These are phyloP conservation scores for Metschnikowia corniflorae DNA, from an alignment of 805 yeast genomes.

Conservation along the genomic window DNA sequence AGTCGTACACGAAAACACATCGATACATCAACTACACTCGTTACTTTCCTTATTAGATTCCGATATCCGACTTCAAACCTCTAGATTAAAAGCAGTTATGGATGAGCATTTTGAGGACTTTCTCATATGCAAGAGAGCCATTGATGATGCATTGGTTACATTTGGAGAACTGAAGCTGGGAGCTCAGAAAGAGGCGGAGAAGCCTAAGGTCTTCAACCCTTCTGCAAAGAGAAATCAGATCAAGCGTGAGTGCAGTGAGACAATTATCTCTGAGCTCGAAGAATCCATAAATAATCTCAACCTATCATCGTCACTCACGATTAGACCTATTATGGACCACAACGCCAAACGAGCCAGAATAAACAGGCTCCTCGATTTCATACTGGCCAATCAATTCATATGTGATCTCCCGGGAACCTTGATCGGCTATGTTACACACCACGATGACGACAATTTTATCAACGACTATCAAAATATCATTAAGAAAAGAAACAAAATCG, in stretches of 20 bases:
- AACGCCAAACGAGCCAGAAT: constrained; percentile 34
- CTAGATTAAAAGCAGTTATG: constrained; percentile 34
- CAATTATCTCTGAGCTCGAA: constrained; percentile 35
- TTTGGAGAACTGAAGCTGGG: constrained; percentile 34
- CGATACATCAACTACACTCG: constrained; percentile 31
- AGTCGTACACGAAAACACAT: constrained; percentile 34
- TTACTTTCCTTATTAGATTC: constrained; percentile 31
- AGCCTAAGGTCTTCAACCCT: constrained; percentile 37
- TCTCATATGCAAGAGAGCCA: constrained; percentile 34
- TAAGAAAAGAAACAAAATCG: constrained; percentile 23
- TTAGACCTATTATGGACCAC: constrained; percentile 40
- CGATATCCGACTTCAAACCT: constrained; percentile 33
- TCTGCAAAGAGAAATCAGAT: constrained; percentile 17
- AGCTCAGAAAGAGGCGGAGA: constrained; percentile 34
- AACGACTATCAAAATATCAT: constrained; percentile 32
- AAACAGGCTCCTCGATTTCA: constrained; percentile 32
- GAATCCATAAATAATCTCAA: constrained; percentile 38
- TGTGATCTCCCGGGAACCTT: constrained; percentile 37
- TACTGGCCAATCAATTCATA: constrained; percentile 28
- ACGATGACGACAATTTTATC: constrained; percentile 35
- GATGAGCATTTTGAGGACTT: constrained; percentile 36
- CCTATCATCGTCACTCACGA: constrained; percentile 34
- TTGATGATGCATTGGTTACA: constrained; percentile 35
- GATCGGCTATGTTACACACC: constrained; percentile 24
- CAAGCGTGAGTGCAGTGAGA: constrained; percentile 17